Evolutionary conservation across 768 basidiomycete genomes (phyloP).

Genomic region (Tricholoma sp.): DNA sequence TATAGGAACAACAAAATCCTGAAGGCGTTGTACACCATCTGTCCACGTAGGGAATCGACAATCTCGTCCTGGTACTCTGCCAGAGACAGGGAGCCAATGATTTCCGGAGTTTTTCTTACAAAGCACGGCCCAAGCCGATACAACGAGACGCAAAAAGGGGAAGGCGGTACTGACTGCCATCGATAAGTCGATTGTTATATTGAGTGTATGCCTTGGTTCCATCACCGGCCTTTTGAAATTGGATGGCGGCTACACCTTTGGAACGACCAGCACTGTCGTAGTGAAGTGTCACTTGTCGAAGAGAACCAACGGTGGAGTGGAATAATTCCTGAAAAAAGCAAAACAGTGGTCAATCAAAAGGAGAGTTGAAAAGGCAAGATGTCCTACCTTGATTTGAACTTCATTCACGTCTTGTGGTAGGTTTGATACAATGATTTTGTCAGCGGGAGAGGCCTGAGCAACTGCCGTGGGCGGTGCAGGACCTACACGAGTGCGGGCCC

Average conservation of each 20-base stretch:
- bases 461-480: conserved; percentile 28
- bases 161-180: conserved; percentile 98
- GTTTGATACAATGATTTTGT: conserved; percentile 96
- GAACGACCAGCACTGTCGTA: conserved; percentile 84
- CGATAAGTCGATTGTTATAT: conserved; percentile 99
- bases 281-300: conserved; percentile 77
- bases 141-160: conserved; percentile 33
- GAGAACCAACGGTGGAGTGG: conserved; percentile 81
- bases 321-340: conserved; percentile 75
- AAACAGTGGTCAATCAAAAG: neutral
- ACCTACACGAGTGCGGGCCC: conserved; percentile 37
- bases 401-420: conserved; percentile 93
- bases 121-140: conserved; percentile 21
- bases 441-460: conserved; percentile 41
- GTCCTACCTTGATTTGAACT: conserved; percentile 80
- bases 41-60: neutral
- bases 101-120: conserved; percentile 31
- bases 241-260: conserved; percentile 85
- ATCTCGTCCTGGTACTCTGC: conserved; percentile 10
- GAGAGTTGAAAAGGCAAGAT: neutral
- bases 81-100: conserved; percentile 43
- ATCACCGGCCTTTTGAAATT: conserved; percentile 82
- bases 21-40: neutral
- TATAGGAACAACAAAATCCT: neutral
- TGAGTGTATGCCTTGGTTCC: conserved; percentile 88